phyloP scores from a whole-genome alignment of 2,329 filamentous ascomycete genomes.

The Phaeosphaeriaceae sp. region DNA sequence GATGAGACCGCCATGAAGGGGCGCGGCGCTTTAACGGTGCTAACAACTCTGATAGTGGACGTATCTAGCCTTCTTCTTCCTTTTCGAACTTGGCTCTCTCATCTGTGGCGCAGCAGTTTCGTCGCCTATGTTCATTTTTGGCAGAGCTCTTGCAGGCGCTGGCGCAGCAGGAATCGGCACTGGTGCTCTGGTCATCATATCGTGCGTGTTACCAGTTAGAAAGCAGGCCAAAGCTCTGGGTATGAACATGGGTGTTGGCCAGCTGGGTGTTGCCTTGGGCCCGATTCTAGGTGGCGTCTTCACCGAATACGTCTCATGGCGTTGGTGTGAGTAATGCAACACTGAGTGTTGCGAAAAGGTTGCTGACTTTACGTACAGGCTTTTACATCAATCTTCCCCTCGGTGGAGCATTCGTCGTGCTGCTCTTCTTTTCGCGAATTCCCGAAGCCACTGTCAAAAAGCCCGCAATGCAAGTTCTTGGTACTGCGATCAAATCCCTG shows the following conservation, averaged over 20 bases:
- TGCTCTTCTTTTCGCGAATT: conserved; percentile 55
- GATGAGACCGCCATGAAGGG: too few relatives aligned
- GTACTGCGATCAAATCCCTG: conserved; percentile 54
- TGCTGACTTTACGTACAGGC: conserved; percentile 9
- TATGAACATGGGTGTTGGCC: conserved; percentile 50
- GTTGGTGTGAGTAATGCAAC: conserved; percentile 43
- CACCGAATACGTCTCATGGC: conserved; percentile 52
- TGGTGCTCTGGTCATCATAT: conserved; percentile 57
- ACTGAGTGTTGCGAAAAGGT: too few relatives aligned
- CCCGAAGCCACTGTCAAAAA: conserved; percentile 53
- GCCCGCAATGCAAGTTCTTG: conserved; percentile 52
- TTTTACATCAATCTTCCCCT: conserved; percentile 49
- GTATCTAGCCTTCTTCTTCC: conserved; percentile 41
- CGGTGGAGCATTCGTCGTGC: conserved; percentile 44
- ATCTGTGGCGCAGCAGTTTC: conserved; percentile 60
- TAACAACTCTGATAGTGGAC: too few relatives aligned
- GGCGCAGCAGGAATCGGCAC: conserved; percentile 59
- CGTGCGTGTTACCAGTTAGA: conserved; percentile 53
- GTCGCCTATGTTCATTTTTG: conserved; percentile 59
- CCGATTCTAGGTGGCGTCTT: conserved; percentile 59
- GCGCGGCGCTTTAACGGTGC: too few relatives aligned
- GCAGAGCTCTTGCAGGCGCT: conserved; percentile 58
- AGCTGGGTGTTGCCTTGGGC: conserved; percentile 48
- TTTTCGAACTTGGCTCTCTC: conserved; percentile 60
- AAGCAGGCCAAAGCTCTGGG: conserved; percentile 58